Evolutionary conservation across 208 protist species (phyloP), one percentile per base, ranked within the genome.

Genomic region (Trypanosoma melophagium): DNA sequence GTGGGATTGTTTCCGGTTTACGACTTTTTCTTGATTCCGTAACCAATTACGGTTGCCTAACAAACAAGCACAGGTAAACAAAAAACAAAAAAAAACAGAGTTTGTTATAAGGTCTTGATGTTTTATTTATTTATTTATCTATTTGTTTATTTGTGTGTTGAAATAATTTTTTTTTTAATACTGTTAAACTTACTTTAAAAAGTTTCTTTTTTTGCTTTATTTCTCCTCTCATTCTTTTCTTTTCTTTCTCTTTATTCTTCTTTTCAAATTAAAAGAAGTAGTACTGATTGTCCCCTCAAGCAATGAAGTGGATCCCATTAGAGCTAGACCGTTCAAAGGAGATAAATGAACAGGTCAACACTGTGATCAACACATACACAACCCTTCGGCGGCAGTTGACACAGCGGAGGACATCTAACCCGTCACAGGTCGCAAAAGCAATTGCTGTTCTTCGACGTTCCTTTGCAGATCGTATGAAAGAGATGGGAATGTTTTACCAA

Each of bases 401-500:
- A 14, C 22, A 61, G 21, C 53, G 28, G 45, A 41, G 25, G 47
- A 13, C 53, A 16, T 66, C 51, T 10, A 60, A 75, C 31, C 49
- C 69, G 52, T 35, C 60, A 1, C 69, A 68, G 21, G 28, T 69
- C 10, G 44, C 0, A 19, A 59, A 49, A 25, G 69, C 61, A 56
- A 40, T 69, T 38, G 22, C 14, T 22, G 61, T 62, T n/a, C 61
- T 75, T 21, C 60, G 59, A 28, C 54, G 50, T 19, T 66, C 69
- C 7, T 63, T 66, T 52, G 17, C 52, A 13, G 60, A 61, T 57
- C 47, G 69, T 8, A 17, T 75, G 35, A 22, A 60, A 25, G 69
- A 75, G 8, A 66, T 75, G 60, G 14, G 44, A 45, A 16, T 24
- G 0, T 75, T 75, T 60, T 75, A 75, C 40, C 54, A 63, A 44